phyloP scores from a whole-genome alignment of 2,329 filamentous ascomycete species.

The Verticillium albo-atrum region DNA sequence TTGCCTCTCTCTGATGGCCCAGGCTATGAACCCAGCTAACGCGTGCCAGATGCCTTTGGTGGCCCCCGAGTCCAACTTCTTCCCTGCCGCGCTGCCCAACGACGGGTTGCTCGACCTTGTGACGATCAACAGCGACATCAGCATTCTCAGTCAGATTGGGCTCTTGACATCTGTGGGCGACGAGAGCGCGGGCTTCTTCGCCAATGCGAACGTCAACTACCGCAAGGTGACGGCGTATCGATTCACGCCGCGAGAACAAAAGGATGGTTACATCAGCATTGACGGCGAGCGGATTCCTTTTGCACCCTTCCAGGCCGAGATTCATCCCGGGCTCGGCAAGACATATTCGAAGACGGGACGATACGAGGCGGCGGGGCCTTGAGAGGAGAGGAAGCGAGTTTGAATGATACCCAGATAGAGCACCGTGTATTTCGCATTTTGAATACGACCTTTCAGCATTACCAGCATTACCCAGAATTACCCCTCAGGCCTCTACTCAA shows the following conservation, averaged over 20 bases:
- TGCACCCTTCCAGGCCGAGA: slow-evolving; percentile 84
- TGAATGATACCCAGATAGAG: neutral
- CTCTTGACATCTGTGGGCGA: slow-evolving; percentile 39
- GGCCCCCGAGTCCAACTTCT: slow-evolving; percentile 83
- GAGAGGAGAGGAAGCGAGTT: neutral
- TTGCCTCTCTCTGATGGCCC: too few species aligned
- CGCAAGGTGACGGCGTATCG: slow-evolving; percentile 85
- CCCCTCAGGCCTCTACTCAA: too few species aligned
- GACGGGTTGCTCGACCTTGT: slow-evolving; percentile 87
- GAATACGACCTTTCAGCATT: too few species aligned
- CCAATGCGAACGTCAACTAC: slow-evolving; percentile 72
- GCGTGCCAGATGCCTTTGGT: slow-evolving; percentile 73
- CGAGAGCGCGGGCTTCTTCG: slow-evolving; percentile 72
- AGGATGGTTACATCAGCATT: slow-evolving; percentile 83
- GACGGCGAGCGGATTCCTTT: slow-evolving; percentile 88
- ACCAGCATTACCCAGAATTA: too few species aligned
- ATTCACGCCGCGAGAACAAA: slow-evolving; percentile 68
- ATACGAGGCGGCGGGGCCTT: slow-evolving; percentile 63
- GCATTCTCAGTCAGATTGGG: slow-evolving; percentile 56
- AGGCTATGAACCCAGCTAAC: neutral
- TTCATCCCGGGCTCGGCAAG: slow-evolving; percentile 76
- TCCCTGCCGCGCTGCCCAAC: slow-evolving; percentile 72
- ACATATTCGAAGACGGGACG: slow-evolving; percentile 73
- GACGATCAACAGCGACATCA: slow-evolving; percentile 71
- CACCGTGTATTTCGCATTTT: neutral